Evolutionary conservation across 192 early-diverging fungal species (phyloP).

Genomic region (Podila epigama): DNA sequence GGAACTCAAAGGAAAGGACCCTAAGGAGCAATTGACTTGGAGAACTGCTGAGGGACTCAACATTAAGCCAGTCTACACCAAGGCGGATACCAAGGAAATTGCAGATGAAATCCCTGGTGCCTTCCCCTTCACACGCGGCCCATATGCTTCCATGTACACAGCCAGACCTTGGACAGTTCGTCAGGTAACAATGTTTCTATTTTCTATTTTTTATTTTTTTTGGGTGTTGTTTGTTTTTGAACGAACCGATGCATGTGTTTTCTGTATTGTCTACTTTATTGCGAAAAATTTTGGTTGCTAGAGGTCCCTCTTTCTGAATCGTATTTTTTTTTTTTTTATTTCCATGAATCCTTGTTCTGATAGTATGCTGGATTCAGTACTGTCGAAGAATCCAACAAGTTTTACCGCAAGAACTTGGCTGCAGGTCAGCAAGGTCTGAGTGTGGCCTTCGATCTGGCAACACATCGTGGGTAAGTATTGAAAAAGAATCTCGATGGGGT

Average conservation of each 20-base stretch:
- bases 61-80: constrained; percentile 89
- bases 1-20: constrained; percentile 90
- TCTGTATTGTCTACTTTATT: not conserved
- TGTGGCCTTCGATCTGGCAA: constrained; percentile 92
- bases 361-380: constrained; percentile 93
- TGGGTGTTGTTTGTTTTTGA: not conserved
- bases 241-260: not conserved
- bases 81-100: constrained; percentile 67
- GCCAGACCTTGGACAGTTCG: constrained; percentile 87
- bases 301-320: not conserved
- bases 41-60: constrained; percentile 83
- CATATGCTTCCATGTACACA: constrained; percentile 87
- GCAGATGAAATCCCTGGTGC: constrained; percentile 80
- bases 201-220: constrained; percentile 7
- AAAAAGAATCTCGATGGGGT: not conserved
- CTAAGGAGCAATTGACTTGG: constrained; percentile 77
- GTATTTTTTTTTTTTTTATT: not conserved
- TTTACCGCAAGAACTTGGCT: constrained; percentile 88
- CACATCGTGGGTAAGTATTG: constrained; percentile 74
- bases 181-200: constrained; percentile 54
- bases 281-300: not conserved
- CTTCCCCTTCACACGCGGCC: constrained; percentile 88
- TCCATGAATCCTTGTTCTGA: not conserved
- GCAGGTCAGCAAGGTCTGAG: constrained; percentile 89
- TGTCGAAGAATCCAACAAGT: constrained; percentile 89